Evolutionary conservation across 1,284 basidiomycete genomes (phyloP), one percentile per base, ranked within the genome.

Genomic region (Tilletiaria anomala): DNA sequence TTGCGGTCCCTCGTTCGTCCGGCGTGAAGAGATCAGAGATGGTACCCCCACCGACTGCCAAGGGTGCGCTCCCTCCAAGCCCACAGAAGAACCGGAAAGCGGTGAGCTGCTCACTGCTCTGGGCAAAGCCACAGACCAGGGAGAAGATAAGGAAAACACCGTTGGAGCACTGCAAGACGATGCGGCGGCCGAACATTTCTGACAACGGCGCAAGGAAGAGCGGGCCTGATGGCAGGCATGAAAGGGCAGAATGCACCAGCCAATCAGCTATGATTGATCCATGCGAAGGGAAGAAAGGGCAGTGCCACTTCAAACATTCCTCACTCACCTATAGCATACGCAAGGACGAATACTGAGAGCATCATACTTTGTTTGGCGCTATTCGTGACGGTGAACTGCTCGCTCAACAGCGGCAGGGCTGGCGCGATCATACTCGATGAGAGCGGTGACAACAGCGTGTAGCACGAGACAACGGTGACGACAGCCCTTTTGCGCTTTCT

Each of bases 1-100:
- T 53, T 0, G 48, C 51, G 16, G 34, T 38, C 11, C 55, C 55
- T 32, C 59, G 40, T 44, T 58, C 72, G 44, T 82, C 78, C 0
- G 78, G 61, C n/a, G 57, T 61, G 74, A 77, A 85, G 34, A 79
- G 71, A 62, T 85, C 83, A 2, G 76, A 74, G 0, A 85, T 68
- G 1, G 79, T 73, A 2, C 78, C 82, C 32, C 79, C 80, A 14
- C 59, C 59, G 32, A 60, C 53, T 2, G 54, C 46, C 0, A 68
- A 35, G 1, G 64, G 59, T 1, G 66, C 64, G n/a, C 49, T 48
- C 4, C 63, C 62, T 16, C 65, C 65, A 3, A 67, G 37, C 2
- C 67, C 67, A 15, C 58, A 48, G 22, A 58, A 40, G 37, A 56
- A 58, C 14, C 55, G 46, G 24, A 58, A 47, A 18, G 40, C 52